phyloP scores from a whole-genome alignment of 768 basidiomycete genomes.

The Hygrophoropsis aurantiaca region DNA sequence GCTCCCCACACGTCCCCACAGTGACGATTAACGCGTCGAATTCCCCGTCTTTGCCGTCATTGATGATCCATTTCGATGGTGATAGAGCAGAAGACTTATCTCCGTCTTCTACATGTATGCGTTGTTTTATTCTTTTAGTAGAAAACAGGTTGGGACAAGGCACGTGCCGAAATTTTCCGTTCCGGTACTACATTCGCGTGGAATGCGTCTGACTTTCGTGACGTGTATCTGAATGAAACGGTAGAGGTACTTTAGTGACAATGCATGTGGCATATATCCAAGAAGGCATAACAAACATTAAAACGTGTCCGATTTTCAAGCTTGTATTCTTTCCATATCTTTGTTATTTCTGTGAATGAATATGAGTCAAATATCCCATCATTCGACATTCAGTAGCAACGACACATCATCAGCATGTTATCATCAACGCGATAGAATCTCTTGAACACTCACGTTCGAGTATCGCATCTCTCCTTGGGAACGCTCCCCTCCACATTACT shows the following conservation, averaged over 20 bases:
- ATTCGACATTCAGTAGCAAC: too few species aligned
- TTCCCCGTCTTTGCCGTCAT: conserved; percentile 44
- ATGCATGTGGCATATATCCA: neutral
- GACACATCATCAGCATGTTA: too few species aligned
- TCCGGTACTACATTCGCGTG: conserved; percentile 13
- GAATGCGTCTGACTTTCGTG: conserved; percentile 32
- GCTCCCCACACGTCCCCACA: conserved; percentile 49
- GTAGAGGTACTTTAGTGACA: too few species aligned
- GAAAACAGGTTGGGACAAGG: too few species aligned
- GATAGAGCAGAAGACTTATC: conserved; percentile 18
- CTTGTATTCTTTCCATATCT: conserved; percentile 50
- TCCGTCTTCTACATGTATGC: conserved; percentile 4
- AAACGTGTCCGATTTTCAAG: conserved; percentile 47
- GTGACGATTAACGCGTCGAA: conserved; percentile 54
- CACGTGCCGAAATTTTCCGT: too few species aligned
- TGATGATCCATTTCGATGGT: conserved; percentile 44
- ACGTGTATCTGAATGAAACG: conserved; percentile 36
- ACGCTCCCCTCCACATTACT: conserved; percentile 41
- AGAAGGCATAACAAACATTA: conserved; percentile 26
- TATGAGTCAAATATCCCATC: too few species aligned
- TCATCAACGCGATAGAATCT: too few species aligned
- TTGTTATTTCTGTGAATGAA: conserved; percentile 34
- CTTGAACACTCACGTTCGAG: conserved; percentile 32
- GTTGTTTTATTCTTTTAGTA: neutral
- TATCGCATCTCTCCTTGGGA: conserved; percentile 52